Conservation (phyloP, 2,329 filamentous ascomycete species). For the Colletotrichum viniferum region DNA sequence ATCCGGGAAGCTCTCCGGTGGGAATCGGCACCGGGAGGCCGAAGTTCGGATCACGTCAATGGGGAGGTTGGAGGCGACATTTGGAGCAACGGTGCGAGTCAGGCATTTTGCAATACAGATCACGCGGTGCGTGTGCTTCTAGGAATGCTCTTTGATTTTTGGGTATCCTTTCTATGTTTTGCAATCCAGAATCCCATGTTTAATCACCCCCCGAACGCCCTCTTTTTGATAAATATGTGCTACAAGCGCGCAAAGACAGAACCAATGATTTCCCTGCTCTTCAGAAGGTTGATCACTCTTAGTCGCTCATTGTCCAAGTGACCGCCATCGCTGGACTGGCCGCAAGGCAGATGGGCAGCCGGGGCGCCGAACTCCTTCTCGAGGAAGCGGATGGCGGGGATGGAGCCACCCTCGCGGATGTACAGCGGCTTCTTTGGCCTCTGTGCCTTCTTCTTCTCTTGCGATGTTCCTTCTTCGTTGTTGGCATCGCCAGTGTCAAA, state of each 20-base stretch:
- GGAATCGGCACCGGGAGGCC: constrained; percentile 2
- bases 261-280: constrained; percentile 90
- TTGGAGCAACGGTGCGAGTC: neutral
- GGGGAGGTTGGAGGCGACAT: neutral
- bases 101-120: neutral
- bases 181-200: neutral
- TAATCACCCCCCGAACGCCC: neutral
- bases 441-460: constrained; percentile 21
- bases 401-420: constrained; percentile 94
- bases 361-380: constrained; percentile 94
- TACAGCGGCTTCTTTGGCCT: constrained; percentile 75
- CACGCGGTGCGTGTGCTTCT: neutral
- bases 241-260: constrained; percentile 77
- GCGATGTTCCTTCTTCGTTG: neutral
- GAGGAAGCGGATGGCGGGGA: constrained; percentile 90
- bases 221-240: neutral
- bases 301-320: constrained; percentile 97
- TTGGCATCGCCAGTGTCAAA: constrained; percentile 34
- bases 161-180: constrained; percentile 13
- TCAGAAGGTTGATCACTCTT: constrained; percentile 83
- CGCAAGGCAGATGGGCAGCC: constrained; percentile 91
- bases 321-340: constrained; percentile 90
- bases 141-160: neutral
- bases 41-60: constrained; percentile 20
- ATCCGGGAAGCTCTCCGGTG: constrained; percentile 17